A percentile compares a stretch with the other conserved stretches of the same genome.
Evolutionary conservation across 192 early-diverging fungal genomes (phyloP).

Genomic region (Gaertneriomyces semiglobifer): DNA sequence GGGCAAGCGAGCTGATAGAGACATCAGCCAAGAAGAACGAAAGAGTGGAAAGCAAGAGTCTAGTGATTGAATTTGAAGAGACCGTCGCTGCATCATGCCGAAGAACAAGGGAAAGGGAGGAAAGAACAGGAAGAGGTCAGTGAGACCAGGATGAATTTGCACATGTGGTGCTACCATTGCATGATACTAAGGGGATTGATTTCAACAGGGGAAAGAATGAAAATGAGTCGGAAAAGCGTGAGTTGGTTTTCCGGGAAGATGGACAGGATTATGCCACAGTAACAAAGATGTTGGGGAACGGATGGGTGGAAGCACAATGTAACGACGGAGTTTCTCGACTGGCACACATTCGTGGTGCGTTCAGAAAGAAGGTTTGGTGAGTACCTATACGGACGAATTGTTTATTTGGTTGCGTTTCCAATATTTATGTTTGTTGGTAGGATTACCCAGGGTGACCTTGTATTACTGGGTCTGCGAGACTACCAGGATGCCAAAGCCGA

Average conservation of each 20-base stretch:
- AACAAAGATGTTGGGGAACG: constrained; percentile 94
- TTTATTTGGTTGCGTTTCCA: too few relatives aligned
- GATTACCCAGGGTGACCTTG: constrained; percentile 88
- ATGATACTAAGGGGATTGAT: too few relatives aligned
- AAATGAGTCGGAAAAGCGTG: constrained; percentile 90
- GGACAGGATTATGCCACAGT: constrained; percentile 97
- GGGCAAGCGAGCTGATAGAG: too few relatives aligned
- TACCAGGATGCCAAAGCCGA: constrained; percentile 93
- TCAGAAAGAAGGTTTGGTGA: constrained; percentile 90
- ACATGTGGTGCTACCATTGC: neutral
- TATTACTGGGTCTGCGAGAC: constrained; percentile 85
- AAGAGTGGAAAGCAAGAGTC: too few relatives aligned
- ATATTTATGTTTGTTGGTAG: constrained; percentile 33
- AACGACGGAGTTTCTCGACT: constrained; percentile 85
- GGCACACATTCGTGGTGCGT: constrained; percentile 94
- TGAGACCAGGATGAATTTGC: neutral
- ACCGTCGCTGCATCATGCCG: constrained; percentile 44
- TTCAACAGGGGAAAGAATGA: constrained; percentile 89
- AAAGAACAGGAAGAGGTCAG: constrained; percentile 56
- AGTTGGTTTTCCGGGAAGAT: constrained; percentile 95
- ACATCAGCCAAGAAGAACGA: too few relatives aligned
- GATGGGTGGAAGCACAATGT: constrained; percentile 85
- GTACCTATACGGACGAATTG: constrained; percentile 3
- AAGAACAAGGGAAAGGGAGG: constrained; percentile 97
- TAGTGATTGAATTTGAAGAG: too few relatives aligned